A percentile compares a stretch with the other conserved stretches of the same genome.
phyloP scores from a whole-genome alignment of 495 filamentous ascomycete genomes.

The Penicillium odoratum region DNA sequence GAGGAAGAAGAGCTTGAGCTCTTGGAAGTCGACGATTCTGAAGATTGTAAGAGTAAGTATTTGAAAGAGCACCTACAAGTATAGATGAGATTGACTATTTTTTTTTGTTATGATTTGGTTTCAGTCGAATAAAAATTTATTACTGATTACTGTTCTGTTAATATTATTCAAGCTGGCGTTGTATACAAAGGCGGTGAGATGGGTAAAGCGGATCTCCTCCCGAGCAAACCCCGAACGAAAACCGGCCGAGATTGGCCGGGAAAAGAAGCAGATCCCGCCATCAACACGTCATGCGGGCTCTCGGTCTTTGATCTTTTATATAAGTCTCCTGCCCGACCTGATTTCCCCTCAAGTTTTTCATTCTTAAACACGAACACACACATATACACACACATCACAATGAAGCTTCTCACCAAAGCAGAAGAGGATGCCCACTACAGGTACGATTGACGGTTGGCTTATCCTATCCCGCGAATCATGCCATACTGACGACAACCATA shows the following conservation, averaged over 20 bases:
- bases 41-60: no score
- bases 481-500: constrained; percentile 32
- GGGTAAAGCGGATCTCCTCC: neutral
- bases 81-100: no score
- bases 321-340: neutral
- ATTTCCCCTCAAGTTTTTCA: neutral
- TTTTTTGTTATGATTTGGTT: no score
- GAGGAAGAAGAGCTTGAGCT: no score
- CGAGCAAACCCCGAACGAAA: neutral
- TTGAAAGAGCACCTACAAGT: no score
- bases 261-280: constrained; percentile 29
- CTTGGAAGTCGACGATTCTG: no score
- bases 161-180: no score
- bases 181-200: no score
- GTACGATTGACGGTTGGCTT: constrained; percentile 33
- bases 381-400: constrained; percentile 36
- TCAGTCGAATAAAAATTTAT: no score
- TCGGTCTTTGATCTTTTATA: constrained; percentile 35
- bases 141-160: no score
- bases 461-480: constrained; percentile 10
- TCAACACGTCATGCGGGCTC: constrained; percentile 25
- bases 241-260: constrained; percentile 6
- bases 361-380: constrained; percentile 5
- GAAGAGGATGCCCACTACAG: constrained; percentile 72
- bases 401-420: constrained; percentile 96